Conservation (phyloP, 495 filamentous ascomycete species). For the Neurospora sp. region DNA sequence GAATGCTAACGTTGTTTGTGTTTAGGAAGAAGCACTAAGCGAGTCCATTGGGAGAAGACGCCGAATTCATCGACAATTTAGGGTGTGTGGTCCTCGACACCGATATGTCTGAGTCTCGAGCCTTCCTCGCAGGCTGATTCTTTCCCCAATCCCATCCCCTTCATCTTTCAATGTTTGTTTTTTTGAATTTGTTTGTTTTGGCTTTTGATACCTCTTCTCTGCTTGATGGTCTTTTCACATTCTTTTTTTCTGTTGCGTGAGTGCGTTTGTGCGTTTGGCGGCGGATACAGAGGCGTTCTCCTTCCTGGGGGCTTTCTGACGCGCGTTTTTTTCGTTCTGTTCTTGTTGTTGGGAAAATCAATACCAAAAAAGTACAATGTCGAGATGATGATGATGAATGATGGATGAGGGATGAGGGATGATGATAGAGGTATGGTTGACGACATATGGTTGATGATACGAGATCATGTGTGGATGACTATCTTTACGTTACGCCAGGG, state of each 20-base stretch:
- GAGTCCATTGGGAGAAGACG: neutral
- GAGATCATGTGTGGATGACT: neutral
- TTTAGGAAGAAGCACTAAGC: neutral
- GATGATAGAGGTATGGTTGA: neutral
- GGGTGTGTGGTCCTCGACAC: neutral
- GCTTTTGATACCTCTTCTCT: constrained; percentile 23
- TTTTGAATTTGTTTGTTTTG: neutral
- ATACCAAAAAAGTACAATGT: neutral
- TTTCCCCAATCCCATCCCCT: neutral
- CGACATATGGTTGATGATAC: neutral
- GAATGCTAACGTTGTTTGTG: neutral
- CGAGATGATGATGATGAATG: neutral
- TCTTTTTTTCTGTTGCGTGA: neutral
- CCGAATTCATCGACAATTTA: neutral
- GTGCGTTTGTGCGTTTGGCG: neutral
- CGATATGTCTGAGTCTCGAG: neutral
- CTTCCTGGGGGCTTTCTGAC: neutral
- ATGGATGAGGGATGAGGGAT: constrained; percentile 4
- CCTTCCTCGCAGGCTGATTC: neutral
- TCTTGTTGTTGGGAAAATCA: neutral
- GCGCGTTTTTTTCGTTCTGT: neutral
- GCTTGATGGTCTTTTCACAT: neutral
- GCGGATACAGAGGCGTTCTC: neutral
- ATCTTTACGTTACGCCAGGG: neutral
- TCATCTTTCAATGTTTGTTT: neutral